phyloP scores from a whole-genome alignment of 1,139 yeast species.

The Geotrichum candidum region DNA sequence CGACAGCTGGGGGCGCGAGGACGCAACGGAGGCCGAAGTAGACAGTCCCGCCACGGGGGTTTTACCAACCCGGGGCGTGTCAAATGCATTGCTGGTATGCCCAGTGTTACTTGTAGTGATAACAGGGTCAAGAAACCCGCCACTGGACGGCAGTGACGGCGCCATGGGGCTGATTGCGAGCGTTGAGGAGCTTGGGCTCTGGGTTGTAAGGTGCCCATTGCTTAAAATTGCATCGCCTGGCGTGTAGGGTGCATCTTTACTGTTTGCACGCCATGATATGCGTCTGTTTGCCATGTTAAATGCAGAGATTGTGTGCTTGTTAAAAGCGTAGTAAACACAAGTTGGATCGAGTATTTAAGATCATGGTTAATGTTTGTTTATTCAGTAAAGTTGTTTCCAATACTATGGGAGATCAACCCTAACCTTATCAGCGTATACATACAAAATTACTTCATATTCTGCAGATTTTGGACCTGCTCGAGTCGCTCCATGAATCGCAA shows the following conservation, averaged over 20 bases:
- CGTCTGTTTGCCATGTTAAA: constrained; percentile 3
- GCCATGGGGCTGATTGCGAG: constrained; percentile 17
- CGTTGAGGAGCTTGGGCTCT: constrained; percentile 19
- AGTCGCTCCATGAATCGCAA: neutral
- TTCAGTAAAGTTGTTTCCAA: neutral
- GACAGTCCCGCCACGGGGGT: neutral
- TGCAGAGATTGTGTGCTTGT: neutral
- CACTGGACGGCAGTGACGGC: constrained; percentile 9
- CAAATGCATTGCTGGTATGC: constrained; percentile 5
- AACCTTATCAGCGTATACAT: neutral
- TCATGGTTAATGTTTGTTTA: neutral
- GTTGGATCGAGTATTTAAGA: neutral
- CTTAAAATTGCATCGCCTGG: constrained; percentile 12
- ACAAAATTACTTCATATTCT: neutral
- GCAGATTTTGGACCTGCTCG: neutral
- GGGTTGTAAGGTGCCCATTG: constrained; percentile 11
- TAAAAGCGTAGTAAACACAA: neutral
- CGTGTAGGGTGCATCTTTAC: constrained; percentile 12
- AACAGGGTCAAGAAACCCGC: constrained; percentile 5
- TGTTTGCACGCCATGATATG: constrained; percentile 8
- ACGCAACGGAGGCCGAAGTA: neutral
- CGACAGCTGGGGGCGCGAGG: constrained; percentile 38
- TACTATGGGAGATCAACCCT: neutral
- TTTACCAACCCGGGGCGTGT: constrained; percentile 15
- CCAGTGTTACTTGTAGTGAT: neutral